These are phyloP conservation scores for Pisolithus thermaeus DNA, from an alignment of 1,284 basidiomycete species.

Conservation along the genomic window DNA sequence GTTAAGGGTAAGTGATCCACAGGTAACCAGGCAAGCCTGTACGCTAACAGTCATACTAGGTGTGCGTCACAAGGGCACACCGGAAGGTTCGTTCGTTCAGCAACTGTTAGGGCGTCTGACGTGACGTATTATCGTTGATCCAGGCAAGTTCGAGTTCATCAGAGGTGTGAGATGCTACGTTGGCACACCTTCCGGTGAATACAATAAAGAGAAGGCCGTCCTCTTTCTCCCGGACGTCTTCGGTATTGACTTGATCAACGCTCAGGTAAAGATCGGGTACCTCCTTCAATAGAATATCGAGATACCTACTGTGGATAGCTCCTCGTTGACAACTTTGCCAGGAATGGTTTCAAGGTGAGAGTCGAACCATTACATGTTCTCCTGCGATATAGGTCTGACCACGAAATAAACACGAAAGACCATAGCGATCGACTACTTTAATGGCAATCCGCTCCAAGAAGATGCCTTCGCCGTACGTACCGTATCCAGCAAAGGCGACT, in stretches of 20 bases:
- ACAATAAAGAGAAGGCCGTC: conserved; percentile 40
- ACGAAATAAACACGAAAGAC: conserved; percentile 5
- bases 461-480: conserved; percentile 10
- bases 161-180: conserved; percentile 35
- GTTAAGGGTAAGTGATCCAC: conserved; percentile 8
- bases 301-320: conserved; percentile 16
- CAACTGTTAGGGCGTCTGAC: not conserved
- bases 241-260: conserved; percentile 40
- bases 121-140: not conserved
- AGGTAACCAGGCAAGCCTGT: not conserved
- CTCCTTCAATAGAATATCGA: not conserved
- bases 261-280: conserved; percentile 23
- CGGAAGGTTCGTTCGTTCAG: conserved; percentile 8
- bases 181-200: conserved; percentile 32
- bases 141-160: conserved; percentile 28
- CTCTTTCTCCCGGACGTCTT: conserved; percentile 43
- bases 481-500: not conserved
- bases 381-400: not conserved
- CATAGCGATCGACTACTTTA: conserved; percentile 38
- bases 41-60: conserved; percentile 4
- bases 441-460: conserved; percentile 34
- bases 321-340: conserved; percentile 47
- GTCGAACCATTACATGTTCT: not conserved
- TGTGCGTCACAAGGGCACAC: conserved; percentile 21
- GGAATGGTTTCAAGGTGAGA: conserved; percentile 39